phyloP scores from a whole-genome alignment of 768 basidiomycete genomes.

The Kwoniella pini region DNA sequence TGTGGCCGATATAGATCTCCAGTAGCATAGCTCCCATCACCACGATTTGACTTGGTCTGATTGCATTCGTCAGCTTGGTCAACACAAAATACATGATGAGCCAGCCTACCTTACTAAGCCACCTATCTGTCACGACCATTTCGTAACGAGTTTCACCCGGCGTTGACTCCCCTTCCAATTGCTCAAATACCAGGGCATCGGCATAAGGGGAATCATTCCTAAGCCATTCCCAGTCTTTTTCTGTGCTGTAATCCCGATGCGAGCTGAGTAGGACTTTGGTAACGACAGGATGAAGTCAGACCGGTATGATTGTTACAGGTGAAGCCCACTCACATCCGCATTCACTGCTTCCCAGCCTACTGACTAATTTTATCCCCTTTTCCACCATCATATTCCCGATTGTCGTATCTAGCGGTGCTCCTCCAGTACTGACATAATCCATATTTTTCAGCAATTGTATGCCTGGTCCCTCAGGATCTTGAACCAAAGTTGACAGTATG shows the following conservation, averaged over 20 bases:
- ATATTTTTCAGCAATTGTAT: slow-evolving; percentile 56
- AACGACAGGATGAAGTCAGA: no score
- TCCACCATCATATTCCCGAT: slow-evolving; percentile 60
- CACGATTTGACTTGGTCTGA: slow-evolving; percentile 57
- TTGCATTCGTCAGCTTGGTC: not conserved
- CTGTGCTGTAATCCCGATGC: slow-evolving; percentile 58
- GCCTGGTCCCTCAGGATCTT: slow-evolving; percentile 56
- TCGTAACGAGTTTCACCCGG: slow-evolving; percentile 55
- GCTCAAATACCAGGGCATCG: slow-evolving; percentile 40
- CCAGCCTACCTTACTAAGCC: slow-evolving; percentile 58
- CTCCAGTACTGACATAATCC: slow-evolving; percentile 61
- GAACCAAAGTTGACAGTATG: slow-evolving; percentile 58
- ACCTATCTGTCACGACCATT: slow-evolving; percentile 60
- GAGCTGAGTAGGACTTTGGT: slow-evolving; percentile 56
- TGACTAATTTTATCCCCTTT: slow-evolving; percentile 59
- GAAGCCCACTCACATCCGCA: slow-evolving; percentile 46
- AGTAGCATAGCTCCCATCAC: slow-evolving; percentile 62
- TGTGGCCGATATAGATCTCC: slow-evolving; percentile 62
- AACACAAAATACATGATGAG: not conserved
- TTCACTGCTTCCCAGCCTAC: slow-evolving; percentile 60
- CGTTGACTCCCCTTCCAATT: slow-evolving; percentile 40
- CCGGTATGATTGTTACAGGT: no score
- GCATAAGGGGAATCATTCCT: slow-evolving; percentile 51
- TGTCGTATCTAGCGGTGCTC: slow-evolving; percentile 61
- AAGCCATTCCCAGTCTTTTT: slow-evolving; percentile 63